Evolutionary conservation across 2,329 filamentous ascomycete species (phyloP).

Genomic region (Ophiocordyceps camponoti-rufipedis): DNA sequence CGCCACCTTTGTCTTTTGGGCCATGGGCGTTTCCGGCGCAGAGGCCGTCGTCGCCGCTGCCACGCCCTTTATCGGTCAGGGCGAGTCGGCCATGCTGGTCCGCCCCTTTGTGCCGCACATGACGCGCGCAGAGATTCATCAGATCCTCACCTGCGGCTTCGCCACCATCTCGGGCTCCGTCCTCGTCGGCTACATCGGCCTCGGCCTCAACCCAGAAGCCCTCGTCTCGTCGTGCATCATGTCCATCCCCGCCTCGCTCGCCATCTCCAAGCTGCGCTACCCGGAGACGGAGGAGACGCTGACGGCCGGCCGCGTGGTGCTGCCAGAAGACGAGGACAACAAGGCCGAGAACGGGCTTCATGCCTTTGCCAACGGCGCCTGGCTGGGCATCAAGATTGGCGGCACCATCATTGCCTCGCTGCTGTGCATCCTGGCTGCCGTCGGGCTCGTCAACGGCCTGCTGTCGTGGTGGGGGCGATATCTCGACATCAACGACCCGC

Average conservation of each 20-base stretch:
- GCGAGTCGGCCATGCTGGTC: constrained; percentile 86
- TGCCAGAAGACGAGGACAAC: constrained; percentile 63
- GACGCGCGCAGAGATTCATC: constrained; percentile 75
- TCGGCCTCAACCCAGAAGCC: constrained; percentile 71
- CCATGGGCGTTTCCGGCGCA: constrained; percentile 68
- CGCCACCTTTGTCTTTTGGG: constrained; percentile 83
- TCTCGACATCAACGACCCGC: constrained; percentile 50
- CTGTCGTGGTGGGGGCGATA: constrained; percentile 74
- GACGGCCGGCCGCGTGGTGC: constrained; percentile 62
- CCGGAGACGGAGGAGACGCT: constrained; percentile 77
- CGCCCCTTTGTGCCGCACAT: constrained; percentile 71
- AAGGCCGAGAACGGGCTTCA: constrained; percentile 66
- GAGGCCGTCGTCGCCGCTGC: constrained; percentile 89
- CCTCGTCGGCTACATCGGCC: constrained; percentile 65
- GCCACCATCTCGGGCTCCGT: constrained; percentile 84
- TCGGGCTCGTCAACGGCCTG: constrained; percentile 57
- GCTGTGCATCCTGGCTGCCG: constrained; percentile 66
- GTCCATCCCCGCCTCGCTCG: constrained; percentile 82
- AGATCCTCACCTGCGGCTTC: constrained; percentile 84
- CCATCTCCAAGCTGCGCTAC: constrained; percentile 76
- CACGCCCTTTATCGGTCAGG: constrained; percentile 86
- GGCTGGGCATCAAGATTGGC: constrained; percentile 73
- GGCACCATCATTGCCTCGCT: constrained; percentile 66
- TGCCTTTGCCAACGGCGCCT: constrained; percentile 69
- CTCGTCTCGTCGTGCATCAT: constrained; percentile 87